Percentiles rank a stretch among this genome's conserved stretches.
phyloP scores from a whole-genome alignment of 257 asterid genomes.

The Solanum pinnatisectum region DNA sequence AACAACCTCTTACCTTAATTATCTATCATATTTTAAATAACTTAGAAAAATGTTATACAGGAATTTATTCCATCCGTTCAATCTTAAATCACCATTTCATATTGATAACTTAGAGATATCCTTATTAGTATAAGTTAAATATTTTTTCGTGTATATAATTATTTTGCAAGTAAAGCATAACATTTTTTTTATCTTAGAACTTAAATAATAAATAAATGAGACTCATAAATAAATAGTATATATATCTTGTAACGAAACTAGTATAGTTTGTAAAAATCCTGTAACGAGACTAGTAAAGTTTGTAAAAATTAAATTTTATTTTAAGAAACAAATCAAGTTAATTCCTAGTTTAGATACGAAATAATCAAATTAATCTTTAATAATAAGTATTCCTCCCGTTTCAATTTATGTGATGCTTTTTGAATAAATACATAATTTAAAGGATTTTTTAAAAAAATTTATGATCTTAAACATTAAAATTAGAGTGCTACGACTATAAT shows the following conservation, averaged over 20 bases:
- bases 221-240: neutral
- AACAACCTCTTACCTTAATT: neutral
- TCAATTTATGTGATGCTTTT: neutral
- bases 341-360: neutral
- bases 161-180: neutral
- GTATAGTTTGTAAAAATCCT: neutral
- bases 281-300: neutral
- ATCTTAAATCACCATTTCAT: neutral
- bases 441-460: neutral
- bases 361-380: neutral
- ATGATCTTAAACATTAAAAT: neutral
- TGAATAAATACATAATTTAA: neutral
- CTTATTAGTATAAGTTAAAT: neutral
- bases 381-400: neutral
- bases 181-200: neutral
- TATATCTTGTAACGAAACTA: neutral
- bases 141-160: neutral
- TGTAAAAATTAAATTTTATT: neutral
- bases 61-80: neutral
- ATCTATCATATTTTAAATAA: neutral
- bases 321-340: neutral
- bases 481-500: neutral
- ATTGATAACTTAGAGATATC: neutral
- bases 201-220: neutral
- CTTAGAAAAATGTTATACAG: neutral